A percentile compares a stretch with the other conserved stretches of the same genome.
Conservation (phyloP, 257 asterid genomes). For the Nicotiana otophora region DNA sequence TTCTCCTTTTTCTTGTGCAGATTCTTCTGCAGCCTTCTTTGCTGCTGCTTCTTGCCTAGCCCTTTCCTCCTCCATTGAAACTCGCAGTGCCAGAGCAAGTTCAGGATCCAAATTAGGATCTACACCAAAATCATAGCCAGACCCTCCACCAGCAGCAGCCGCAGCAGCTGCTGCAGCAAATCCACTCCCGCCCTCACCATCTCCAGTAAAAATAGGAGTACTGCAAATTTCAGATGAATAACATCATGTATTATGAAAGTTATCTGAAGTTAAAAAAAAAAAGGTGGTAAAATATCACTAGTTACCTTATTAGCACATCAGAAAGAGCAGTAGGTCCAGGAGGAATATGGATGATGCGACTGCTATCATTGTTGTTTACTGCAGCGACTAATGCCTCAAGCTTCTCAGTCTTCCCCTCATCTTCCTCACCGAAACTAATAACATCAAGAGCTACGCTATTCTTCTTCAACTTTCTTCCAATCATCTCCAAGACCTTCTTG, state of each 20-base stretch:
- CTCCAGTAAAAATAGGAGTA: constrained; percentile 90
- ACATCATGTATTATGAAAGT: background rate
- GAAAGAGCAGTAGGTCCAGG: constrained; percentile 88
- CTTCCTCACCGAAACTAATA: constrained; percentile 93
- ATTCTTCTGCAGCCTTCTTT: constrained; percentile 78
- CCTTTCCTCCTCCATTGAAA: constrained; percentile 98
- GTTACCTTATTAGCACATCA: constrained; percentile 36
- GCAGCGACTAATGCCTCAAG: constrained; percentile 90
- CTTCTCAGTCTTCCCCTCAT: constrained; percentile 77
- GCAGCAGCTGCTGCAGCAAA: constrained; percentile 78
- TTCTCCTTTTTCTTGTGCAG: constrained; percentile 65
- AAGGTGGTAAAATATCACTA: background rate
- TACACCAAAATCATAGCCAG: constrained; percentile 88
- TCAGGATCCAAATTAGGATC: constrained; percentile 98
- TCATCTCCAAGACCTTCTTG: constrained; percentile 79
- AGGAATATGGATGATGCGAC: constrained; percentile 91
- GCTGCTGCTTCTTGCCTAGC: constrained; percentile 99
- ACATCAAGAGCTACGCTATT: constrained; percentile 93
- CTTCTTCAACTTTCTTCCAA: constrained; percentile 86
- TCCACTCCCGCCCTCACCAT: constrained; percentile 87
- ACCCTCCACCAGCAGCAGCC: constrained; percentile 54
- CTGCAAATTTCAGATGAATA: constrained; percentile 31
- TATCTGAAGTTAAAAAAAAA: background rate
- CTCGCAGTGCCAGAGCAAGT: constrained; percentile 94
- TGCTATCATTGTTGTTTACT: constrained; percentile 83